Conservation (phyloP, 2,329 filamentous ascomycete genomes). For the Boeremia lycopersici region DNA sequence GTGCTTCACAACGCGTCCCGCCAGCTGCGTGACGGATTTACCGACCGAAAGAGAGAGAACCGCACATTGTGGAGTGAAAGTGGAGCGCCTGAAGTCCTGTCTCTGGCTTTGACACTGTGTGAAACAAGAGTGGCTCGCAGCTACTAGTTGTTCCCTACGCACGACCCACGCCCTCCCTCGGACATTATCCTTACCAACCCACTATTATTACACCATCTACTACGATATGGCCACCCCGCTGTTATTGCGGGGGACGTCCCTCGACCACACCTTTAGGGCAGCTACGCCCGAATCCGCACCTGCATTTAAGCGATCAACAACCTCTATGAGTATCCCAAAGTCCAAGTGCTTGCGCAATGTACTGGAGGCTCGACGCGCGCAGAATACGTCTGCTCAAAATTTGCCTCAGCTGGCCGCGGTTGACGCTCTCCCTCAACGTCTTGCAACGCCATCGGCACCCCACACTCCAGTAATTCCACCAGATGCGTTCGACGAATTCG, state of each 20-base stretch:
- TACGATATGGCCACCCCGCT: conserved; percentile 31
- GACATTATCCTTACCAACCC: background rate
- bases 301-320: conserved; percentile 19
- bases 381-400: conserved; percentile 22
- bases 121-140: conserved; percentile 8
- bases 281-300: conserved; percentile 25
- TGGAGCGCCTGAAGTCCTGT: conserved; percentile 1
- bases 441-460: conserved; percentile 3
- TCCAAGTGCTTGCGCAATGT: conserved; percentile 43
- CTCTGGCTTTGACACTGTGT: conserved; percentile 1
- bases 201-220: conserved; percentile 2
- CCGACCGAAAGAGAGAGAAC: background rate
- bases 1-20: conserved; percentile 4
- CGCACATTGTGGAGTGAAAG: background rate
- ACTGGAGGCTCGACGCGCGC: conserved; percentile 39
- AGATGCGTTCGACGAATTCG: conserved; percentile 31
- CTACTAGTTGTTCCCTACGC: conserved; percentile 6
- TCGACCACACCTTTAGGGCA: conserved; percentile 24
- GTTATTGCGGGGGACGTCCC: conserved; percentile 26
- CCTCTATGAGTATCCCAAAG: conserved; percentile 36
- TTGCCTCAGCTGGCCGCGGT: background rate
- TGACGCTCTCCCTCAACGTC: background rate
- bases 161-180: background rate
- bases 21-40: background rate
- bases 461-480: conserved; percentile 19